phyloP scores from a whole-genome alignment of 148 eudicot species.

The Cornus suecica region DNA sequence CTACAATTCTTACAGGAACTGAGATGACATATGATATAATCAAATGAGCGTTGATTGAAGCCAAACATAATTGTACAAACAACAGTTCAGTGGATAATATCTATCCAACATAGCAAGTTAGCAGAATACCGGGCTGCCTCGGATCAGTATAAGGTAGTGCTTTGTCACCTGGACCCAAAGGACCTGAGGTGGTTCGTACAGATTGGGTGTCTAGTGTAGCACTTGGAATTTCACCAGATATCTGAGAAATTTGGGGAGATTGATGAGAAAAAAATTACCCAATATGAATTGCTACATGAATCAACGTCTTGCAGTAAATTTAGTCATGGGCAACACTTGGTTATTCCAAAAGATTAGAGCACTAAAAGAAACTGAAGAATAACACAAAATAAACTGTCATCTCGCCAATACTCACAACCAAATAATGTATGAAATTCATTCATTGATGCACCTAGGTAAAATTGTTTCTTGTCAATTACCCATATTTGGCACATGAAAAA shows the following conservation, averaged over 20 bases:
- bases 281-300: background rate
- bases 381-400: background rate
- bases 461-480: background rate
- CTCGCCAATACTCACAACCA: background rate
- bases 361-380: background rate
- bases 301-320: background rate
- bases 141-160: conserved; percentile 87
- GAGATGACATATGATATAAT: background rate
- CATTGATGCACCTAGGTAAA: background rate
- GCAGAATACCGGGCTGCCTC: conserved; percentile 69
- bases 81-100: background rate
- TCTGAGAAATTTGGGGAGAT: conserved; percentile 36
- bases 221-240: conserved; percentile 89
- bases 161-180: conserved; percentile 75
- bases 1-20: conserved; percentile 17
- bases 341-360: background rate
- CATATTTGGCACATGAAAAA: too few relatives aligned
- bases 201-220: conserved; percentile 81
- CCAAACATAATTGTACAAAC: background rate
- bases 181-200: conserved; percentile 90
- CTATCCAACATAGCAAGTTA: background rate
- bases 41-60: background rate
- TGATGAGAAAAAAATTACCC: conserved; percentile 1
- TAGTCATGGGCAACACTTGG: background rate
- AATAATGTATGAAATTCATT: background rate